Conservation (phyloP, 768 basidiomycete genomes). For the Hericium coralloides region DNA sequence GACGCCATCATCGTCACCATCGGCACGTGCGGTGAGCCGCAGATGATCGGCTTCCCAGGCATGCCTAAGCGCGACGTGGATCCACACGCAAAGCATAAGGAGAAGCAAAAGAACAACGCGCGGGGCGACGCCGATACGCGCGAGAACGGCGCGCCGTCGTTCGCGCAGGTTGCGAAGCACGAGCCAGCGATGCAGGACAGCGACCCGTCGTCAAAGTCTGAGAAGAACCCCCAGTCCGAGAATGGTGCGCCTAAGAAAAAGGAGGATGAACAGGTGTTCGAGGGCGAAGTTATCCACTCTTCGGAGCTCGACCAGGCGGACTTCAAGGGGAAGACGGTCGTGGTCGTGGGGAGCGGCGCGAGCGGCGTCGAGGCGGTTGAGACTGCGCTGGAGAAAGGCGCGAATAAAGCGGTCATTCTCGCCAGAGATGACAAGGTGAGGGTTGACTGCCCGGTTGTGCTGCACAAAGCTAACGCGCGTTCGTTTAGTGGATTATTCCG, state of each 20-base stretch:
- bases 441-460: slow-evolving; percentile 25
- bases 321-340: slow-evolving; percentile 32
- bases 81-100: not conserved
- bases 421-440: slow-evolving; percentile 32
- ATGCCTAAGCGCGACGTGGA: slow-evolving; percentile 27
- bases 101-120: not conserved
- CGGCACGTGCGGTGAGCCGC: slow-evolving; percentile 41
- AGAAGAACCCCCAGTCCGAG: not conserved
- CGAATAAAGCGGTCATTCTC: slow-evolving; percentile 27
- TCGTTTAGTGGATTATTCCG: slow-evolving; percentile 38
- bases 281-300: slow-evolving; percentile 36
- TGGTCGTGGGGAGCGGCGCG: slow-evolving; percentile 45
- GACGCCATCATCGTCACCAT: slow-evolving; percentile 43
- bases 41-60: slow-evolving; percentile 34
- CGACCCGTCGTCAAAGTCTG: not conserved
- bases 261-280: slow-evolving; percentile 20
- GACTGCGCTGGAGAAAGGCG: slow-evolving; percentile 26
- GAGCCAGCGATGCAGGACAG: not conserved
- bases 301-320: slow-evolving; percentile 35
- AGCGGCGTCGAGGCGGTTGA: slow-evolving; percentile 42
- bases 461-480: slow-evolving; percentile 20
- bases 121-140: not conserved
- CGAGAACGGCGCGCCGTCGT: not conserved
- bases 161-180: not conserved
- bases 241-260: slow-evolving; percentile 2